phyloP scores from a whole-genome alignment of 805 yeast species.

The Sugiyamaella lignohabitans region DNA sequence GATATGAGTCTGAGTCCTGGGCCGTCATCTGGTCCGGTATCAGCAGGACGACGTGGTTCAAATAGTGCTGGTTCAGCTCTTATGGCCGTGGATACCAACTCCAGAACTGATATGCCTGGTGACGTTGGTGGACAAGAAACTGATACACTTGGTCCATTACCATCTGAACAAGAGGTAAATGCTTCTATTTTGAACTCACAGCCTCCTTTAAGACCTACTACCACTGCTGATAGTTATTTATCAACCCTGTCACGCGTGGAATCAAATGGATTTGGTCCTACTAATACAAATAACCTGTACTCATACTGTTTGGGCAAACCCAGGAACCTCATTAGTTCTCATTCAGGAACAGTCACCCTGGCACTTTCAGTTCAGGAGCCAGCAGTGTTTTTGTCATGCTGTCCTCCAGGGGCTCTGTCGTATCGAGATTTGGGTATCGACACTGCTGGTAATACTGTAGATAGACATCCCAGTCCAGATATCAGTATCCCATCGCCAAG shows the following conservation, averaged over 20 bases:
- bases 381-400: slow-evolving; percentile 26
- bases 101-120: too few species aligned
- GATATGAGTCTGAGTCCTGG: neutral
- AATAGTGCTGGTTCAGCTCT: neutral
- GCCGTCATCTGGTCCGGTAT: neutral
- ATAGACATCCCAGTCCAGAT: slow-evolving; percentile 2
- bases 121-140: too few species aligned
- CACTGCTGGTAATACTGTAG: neutral
- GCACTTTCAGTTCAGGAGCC: slow-evolving; percentile 30
- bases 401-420: slow-evolving; percentile 13
- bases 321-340: slow-evolving; percentile 26
- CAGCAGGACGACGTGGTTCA: neutral
- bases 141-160: neutral
- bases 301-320: slow-evolving; percentile 30
- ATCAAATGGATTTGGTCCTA: neutral
- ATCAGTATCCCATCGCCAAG: neutral
- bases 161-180: neutral
- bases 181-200: neutral
- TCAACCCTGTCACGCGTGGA: neutral
- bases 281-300: slow-evolving; percentile 7
- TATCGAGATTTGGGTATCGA: slow-evolving; percentile 16
- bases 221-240: slow-evolving; percentile 1
- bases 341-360: slow-evolving; percentile 29
- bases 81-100: too few species aligned
- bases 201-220: neutral